Conservation (phyloP, 805 yeast genomes). For the Metschnikowia bowlesiae region DNA sequence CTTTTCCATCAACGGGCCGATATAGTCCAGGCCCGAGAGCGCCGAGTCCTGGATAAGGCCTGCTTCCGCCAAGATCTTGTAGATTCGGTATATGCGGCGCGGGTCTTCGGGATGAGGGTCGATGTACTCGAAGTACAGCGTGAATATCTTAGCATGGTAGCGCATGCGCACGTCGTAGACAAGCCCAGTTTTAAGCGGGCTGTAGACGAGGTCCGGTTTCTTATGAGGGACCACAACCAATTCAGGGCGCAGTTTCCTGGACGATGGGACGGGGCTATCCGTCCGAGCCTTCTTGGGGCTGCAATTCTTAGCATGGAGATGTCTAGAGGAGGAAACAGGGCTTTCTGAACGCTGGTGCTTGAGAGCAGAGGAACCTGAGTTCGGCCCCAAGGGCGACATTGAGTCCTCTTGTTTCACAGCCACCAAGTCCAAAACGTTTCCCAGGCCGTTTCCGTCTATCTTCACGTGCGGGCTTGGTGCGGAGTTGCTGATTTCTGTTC, state of each 20-base stretch:
- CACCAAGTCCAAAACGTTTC: background rate
- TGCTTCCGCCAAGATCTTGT: slow-evolving; percentile 89
- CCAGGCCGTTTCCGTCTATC: background rate
- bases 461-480: background rate
- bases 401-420: background rate
- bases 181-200: slow-evolving; percentile 82
- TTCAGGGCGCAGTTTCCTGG: slow-evolving; percentile 2
- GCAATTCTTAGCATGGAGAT: background rate
- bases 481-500: background rate
- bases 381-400: background rate
- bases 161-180: slow-evolving; percentile 97
- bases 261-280: background rate
- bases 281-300: background rate
- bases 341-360: background rate
- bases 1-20: slow-evolving; percentile 84
- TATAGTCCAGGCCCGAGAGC: slow-evolving; percentile 64
- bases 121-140: slow-evolving; percentile 86
- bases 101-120: slow-evolving; percentile 99
- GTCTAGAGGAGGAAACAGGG: background rate
- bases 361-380: background rate
- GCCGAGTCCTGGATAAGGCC: slow-evolving; percentile 82
- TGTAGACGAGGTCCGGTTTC: slow-evolving; percentile 64
- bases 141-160: slow-evolving; percentile 91
- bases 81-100: slow-evolving; percentile 87
- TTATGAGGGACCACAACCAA: slow-evolving; percentile 50